Base-by-base conservation (phyloP, 202 grass and related monocot genomes). In the Schoenoplectus triqueter region DNA sequence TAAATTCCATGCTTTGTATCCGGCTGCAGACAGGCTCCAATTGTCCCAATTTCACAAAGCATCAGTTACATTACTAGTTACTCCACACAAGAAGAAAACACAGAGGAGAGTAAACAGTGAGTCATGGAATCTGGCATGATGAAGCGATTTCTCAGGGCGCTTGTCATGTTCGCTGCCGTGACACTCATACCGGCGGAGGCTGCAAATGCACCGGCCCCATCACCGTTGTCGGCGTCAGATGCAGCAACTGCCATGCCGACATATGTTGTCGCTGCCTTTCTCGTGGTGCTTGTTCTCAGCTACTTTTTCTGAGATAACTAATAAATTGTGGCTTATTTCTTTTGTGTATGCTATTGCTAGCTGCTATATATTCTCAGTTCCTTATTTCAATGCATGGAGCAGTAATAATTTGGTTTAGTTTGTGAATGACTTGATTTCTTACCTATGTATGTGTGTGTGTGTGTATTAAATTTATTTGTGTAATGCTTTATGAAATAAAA, bases 131-230 rank as follows among this genome's bases (percentile, higher is more conserved):
- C 42, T 14, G 40, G 15, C 14, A 19, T 2, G 46, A 10, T 0
- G 41, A 64, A 61, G 42, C 42, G 59, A 11, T 66, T 48, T 81
- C 44, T 82, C 15, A n/a, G 7, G 9, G 79, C 18, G n/a, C 19
- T 82, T 62, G 42, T 64, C 42, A 82, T 51, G 60, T 47, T 50
- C 2, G 3, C 18, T 39, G 10, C 17, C 39, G 39, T 64, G 41
- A 10, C 18, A 41, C 31, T 82, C 61, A 20, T 82, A 15, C 59
- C 59, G 61, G 22, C 79, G 7, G 61, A 82, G 42, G 79, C 79
- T 6, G 60, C 41, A 48, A 4, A 51, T 5, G 79, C 79, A 15
- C 77, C 42, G 9, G 51, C 75, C 10, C 75, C 75, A 41, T 54
- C n/a, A 10, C 79, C 79, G 5, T 14, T 14, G 31, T 11, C 20